phyloP scores from a whole-genome alignment of 768 basidiomycete species.

The Pholiota molesta region DNA sequence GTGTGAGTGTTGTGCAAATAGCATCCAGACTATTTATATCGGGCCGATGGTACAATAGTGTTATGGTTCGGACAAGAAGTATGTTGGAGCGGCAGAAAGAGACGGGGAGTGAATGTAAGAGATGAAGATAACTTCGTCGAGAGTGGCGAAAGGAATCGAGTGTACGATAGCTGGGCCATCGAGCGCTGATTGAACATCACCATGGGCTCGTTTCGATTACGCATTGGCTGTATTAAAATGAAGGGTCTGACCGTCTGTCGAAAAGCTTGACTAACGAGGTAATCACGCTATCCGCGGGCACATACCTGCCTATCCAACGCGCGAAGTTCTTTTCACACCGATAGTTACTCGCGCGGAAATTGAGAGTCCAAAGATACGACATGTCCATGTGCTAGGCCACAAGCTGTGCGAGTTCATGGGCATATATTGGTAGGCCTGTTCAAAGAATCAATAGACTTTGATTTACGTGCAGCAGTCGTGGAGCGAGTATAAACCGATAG shows the following conservation, averaged over 20 bases:
- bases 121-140: too few species aligned
- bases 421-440: neutral
- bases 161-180: neutral
- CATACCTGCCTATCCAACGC: neutral
- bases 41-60: too few species aligned
- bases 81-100: too few species aligned
- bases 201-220: neutral
- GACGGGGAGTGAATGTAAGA: too few species aligned
- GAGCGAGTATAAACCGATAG: neutral
- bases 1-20: too few species aligned
- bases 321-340: constrained; percentile 7
- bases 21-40: too few species aligned
- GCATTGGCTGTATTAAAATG: neutral
- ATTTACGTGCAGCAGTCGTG: neutral
- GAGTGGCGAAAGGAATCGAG: neutral
- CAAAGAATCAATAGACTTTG: neutral
- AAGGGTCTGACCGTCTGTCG: too few species aligned
- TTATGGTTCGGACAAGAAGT: too few species aligned
- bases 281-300: neutral
- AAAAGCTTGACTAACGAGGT: neutral
- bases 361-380: constrained; percentile 9
- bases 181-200: neutral
- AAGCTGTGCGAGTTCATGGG: constrained; percentile 14
- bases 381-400: constrained; percentile 16
- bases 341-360: constrained; percentile 14